Evolutionary conservation across 495 filamentous ascomycete species (phyloP).

Genomic region (Daldinia concentrica): DNA sequence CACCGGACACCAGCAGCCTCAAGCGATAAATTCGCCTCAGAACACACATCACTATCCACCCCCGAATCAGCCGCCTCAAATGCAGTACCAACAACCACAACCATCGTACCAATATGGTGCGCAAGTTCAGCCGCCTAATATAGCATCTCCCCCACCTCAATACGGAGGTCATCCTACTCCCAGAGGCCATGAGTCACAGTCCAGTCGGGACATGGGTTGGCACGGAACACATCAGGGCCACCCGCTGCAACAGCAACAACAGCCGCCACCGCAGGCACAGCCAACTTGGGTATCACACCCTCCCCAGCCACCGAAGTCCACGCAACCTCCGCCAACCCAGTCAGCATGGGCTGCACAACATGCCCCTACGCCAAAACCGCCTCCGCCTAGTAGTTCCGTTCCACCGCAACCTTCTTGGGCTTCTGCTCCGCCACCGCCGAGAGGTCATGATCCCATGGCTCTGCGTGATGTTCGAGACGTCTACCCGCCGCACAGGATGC

Average conservation of each 20-base stretch:
- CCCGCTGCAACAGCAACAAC: constrained; percentile 45
- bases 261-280: constrained; percentile 45
- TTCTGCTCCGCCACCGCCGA: constrained; percentile 47
- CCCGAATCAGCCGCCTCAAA: constrained; percentile 43
- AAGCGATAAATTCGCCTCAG: constrained; percentile 52
- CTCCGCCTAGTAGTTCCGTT: constrained; percentile 49
- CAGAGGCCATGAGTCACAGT: constrained; percentile 45
- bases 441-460: constrained; percentile 49
- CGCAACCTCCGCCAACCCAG: constrained; percentile 50
- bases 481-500: constrained; percentile 49
- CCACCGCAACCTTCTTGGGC: constrained; percentile 53
- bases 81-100: constrained; percentile 48
- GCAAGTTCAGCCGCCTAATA: constrained; percentile 45
- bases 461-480: constrained; percentile 46
- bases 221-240: constrained; percentile 38
- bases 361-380: constrained; percentile 51
- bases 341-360: constrained; percentile 58
- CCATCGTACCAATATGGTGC: constrained; percentile 46
- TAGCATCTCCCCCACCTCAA: constrained; percentile 50
- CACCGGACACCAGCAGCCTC: constrained; percentile 46
- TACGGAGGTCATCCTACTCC: constrained; percentile 46
- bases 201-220: constrained; percentile 45
- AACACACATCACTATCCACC: constrained; percentile 51
- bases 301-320: constrained; percentile 50
- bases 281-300: constrained; percentile 48